Conservation (phyloP, 2,329 filamentous ascomycete species). For the Cercospora berteroae region DNA sequence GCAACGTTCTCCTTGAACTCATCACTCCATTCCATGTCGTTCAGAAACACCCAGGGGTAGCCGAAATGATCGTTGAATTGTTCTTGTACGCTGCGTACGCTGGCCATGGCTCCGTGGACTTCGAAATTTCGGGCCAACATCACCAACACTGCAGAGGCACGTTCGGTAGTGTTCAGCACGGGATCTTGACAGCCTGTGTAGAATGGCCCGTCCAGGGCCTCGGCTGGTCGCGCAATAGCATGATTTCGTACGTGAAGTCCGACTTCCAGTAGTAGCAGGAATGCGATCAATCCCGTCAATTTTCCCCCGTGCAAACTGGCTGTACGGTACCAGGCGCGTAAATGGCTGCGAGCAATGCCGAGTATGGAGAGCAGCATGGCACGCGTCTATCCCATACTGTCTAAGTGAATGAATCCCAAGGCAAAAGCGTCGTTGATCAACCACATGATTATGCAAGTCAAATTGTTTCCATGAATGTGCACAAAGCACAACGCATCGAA, state of each 20-base stretch:
- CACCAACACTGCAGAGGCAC: neutral
- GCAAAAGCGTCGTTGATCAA: neutral
- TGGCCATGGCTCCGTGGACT: neutral
- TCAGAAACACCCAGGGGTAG: neutral
- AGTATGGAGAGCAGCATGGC: neutral
- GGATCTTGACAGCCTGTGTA: neutral
- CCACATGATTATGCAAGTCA: neutral
- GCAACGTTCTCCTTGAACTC: slow-evolving; percentile 1
- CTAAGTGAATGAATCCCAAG: neutral
- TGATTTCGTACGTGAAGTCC: neutral
- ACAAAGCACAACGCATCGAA: neutral
- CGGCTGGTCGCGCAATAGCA: neutral
- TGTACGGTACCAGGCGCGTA: neutral
- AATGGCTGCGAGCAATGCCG: neutral
- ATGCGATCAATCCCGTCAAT: neutral
- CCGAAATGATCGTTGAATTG: neutral
- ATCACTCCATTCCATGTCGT: neutral
- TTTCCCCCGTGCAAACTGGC: neutral
- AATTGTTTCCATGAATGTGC: neutral
- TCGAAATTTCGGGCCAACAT: neutral
- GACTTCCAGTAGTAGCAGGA: neutral
- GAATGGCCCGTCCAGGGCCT: neutral
- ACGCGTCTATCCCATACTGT: neutral
- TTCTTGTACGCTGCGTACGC: neutral
- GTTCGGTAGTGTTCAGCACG: neutral